Percentiles rank a stretch among this genome's conserved stretches.
phyloP scores from a whole-genome alignment of 495 filamentous ascomycete species.

The Talaromyces adpressus region DNA sequence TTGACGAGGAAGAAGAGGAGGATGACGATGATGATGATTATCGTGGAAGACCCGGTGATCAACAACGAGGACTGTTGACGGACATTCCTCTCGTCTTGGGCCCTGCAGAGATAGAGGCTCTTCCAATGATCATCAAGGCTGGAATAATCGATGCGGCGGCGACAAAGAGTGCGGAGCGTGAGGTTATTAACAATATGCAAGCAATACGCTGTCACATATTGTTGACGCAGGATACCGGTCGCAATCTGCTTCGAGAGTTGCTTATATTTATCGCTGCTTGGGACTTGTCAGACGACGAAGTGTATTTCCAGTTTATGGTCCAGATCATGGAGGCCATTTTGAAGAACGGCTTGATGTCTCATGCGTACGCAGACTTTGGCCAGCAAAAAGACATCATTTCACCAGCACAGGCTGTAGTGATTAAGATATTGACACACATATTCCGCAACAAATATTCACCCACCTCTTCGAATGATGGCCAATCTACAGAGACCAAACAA shows the following conservation, averaged over 20 bases:
- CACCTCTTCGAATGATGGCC: conserved; percentile 38
- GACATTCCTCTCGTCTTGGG: conserved; percentile 92
- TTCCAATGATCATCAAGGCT: conserved; percentile 91
- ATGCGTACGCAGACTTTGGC: conserved; percentile 80
- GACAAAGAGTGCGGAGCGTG: conserved; percentile 40
- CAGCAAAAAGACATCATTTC: conserved; percentile 94
- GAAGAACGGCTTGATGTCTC: conserved; percentile 78
- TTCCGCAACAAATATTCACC: conserved; percentile 65
- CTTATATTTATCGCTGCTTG: conserved; percentile 94
- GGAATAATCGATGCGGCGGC: conserved; percentile 61
- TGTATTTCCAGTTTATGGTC: conserved; percentile 92
- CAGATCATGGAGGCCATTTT: conserved; percentile 92
- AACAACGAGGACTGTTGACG: conserved; percentile 78
- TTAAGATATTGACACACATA: conserved; percentile 83
- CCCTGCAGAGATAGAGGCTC: conserved; percentile 85
- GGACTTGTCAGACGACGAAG: conserved; percentile 84
- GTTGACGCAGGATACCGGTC: conserved; percentile 75
- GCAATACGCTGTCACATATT: conserved; percentile 81
- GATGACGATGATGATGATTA: conserved; percentile 75
- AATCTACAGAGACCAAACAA: conserved; percentile 27
- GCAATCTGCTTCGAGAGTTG: conserved; percentile 80
- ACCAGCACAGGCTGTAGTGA: conserved; percentile 84
- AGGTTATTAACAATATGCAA: conserved; percentile 71
- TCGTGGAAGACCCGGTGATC: conserved; percentile 72
- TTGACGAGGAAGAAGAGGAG: conserved; percentile 40